A percentile compares a stretch with the other conserved stretches of the same genome.
These are phyloP conservation scores for Penicillium salamii DNA, from an alignment of 495 filamentous ascomycete species.

Conservation along the genomic window DNA sequence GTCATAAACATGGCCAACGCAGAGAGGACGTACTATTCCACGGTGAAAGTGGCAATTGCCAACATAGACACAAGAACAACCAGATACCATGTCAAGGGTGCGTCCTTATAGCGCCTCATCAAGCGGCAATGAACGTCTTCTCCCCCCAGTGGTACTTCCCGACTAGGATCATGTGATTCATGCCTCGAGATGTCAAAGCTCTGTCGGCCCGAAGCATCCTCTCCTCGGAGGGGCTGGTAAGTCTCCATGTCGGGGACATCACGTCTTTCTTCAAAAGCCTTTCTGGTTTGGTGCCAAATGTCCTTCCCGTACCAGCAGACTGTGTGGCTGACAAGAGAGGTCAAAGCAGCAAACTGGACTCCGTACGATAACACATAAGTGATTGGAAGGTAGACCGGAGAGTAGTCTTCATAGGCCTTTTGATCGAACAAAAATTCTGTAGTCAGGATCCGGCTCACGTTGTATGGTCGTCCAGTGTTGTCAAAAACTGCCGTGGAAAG, in stretches of 20 bases:
- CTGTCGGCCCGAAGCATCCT: constrained; percentile 8
- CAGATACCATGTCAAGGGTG: constrained; percentile 76
- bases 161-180: constrained; percentile 16
- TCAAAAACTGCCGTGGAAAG: constrained; percentile 75
- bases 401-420: constrained; percentile 72
- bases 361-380: constrained; percentile 81
- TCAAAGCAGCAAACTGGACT: constrained; percentile 77
- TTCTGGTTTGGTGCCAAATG: constrained; percentile 29
- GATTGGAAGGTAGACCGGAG: constrained; percentile 77
- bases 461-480: constrained; percentile 73
- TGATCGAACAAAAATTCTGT: constrained; percentile 69
- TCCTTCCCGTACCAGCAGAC: constrained; percentile 28
- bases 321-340: constrained; percentile 45
- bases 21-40: constrained; percentile 38
- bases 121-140: constrained; percentile 62
- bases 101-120: constrained; percentile 58
- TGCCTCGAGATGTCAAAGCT: constrained; percentile 8
- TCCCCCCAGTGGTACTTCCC: constrained; percentile 17
- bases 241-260: constrained; percentile 20
- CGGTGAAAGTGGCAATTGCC: constrained; percentile 26
- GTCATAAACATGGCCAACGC: constrained; percentile 17
- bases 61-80: constrained; percentile 26
- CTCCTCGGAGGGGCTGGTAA: constrained; percentile 19
- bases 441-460: constrained; percentile 75
- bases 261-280: constrained; percentile 24